Conservation (phyloP, 2,329 filamentous ascomycete genomes). For the Fusarium anthophilum region DNA sequence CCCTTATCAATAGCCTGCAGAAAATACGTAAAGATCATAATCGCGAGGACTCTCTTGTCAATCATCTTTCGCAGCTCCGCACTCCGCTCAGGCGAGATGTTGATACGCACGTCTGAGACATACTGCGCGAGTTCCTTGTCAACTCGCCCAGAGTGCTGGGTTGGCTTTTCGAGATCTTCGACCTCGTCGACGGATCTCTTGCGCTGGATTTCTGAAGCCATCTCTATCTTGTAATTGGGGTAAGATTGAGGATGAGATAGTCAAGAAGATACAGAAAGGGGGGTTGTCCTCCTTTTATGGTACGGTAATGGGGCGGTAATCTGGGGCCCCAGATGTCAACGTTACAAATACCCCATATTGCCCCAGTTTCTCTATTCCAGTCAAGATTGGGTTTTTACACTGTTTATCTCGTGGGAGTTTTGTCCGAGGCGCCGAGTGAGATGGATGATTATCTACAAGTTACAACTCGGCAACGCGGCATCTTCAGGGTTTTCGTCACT, state of each 20-base stretch:
- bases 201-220: conserved; percentile 22
- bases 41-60: conserved; percentile 70
- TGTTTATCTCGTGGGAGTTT: conserved; percentile 5
- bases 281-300: background rate
- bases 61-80: conserved; percentile 70
- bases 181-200: conserved; percentile 39
- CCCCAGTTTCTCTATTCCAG: background rate
- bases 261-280: background rate
- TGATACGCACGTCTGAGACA: conserved; percentile 62
- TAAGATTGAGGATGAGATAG: background rate
- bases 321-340: conserved; percentile 8
- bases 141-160: conserved; percentile 61
- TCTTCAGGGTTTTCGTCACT: conserved; percentile 11
- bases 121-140: conserved; percentile 76
- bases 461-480: conserved; percentile 20
- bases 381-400: background rate
- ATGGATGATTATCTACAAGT: background rate
- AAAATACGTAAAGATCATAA: conserved; percentile 81
- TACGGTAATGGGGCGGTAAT: background rate
- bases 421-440: conserved; percentile 21
- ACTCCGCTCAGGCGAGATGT: conserved; percentile 69
- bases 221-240: background rate
- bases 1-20: conserved; percentile 76
- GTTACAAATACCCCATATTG: background rate
- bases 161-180: conserved; percentile 52